A percentile compares a stretch with the other conserved stretches of the same genome.
Evolutionary conservation across 768 basidiomycete species (phyloP).

Genomic region (Trametopsis cervina): DNA sequence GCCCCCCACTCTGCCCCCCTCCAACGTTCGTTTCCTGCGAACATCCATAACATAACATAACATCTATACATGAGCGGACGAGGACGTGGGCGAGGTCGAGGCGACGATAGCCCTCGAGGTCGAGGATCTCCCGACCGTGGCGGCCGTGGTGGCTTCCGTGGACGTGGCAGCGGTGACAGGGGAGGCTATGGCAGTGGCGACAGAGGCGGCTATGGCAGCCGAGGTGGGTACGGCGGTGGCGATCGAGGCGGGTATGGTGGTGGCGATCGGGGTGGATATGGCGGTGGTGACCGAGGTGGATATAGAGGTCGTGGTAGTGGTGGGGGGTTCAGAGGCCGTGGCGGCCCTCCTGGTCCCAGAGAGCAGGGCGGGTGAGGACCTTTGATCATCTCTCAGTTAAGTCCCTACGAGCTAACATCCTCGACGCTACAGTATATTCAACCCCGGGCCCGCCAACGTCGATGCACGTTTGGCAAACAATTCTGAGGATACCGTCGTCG

Average conservation of each 20-base stretch:
- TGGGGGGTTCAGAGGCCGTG: conserved; percentile 19
- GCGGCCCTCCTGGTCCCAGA: conserved; percentile 24
- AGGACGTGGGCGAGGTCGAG: conserved; percentile 27
- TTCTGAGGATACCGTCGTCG: conserved; percentile 39
- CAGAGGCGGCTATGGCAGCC: conserved; percentile 28
- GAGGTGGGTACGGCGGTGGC: conserved; percentile 26
- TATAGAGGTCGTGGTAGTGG: conserved; percentile 19
- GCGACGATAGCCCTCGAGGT: conserved; percentile 26
- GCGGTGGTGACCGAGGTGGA: conserved; percentile 15
- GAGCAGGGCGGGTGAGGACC: conserved; percentile 36
- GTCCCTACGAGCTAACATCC: neutral
- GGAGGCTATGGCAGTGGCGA: conserved; percentile 25
- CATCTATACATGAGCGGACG: conserved; percentile 12
- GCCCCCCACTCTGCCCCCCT: neutral
- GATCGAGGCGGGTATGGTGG: conserved; percentile 13
- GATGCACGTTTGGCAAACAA: conserved; percentile 41
- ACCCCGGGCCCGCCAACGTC: conserved; percentile 37
- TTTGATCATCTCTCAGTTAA: neutral
- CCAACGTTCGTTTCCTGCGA: neutral
- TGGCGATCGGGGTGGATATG: conserved; percentile 20
- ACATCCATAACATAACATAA: neutral
- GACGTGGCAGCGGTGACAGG: conserved; percentile 9
- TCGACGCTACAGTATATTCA: conserved; percentile 32
- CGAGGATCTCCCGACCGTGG: conserved; percentile 29
- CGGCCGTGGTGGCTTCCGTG: conserved; percentile 25